phyloP scores from a whole-genome alignment of 192 early-diverging fungal species.

The Hyaloraphidium curvatum region DNA sequence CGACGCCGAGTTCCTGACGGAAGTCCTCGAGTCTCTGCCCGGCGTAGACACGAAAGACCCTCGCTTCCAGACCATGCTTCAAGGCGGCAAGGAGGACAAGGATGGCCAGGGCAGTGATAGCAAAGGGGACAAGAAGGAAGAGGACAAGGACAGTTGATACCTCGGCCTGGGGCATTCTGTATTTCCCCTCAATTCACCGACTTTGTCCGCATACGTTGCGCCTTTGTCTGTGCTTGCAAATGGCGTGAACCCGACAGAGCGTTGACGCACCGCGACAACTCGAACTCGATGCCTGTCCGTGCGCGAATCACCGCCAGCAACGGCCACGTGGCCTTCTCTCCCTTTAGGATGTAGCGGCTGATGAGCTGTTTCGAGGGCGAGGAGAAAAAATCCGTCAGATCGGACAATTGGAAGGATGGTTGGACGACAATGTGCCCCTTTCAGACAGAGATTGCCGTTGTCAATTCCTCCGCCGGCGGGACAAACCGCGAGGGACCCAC shows the following conservation, averaged over 20 bases:
- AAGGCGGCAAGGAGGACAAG: conserved; percentile 22
- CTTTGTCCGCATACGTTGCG: too few relatives aligned
- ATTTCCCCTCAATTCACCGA: too few relatives aligned
- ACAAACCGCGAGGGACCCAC: too few relatives aligned
- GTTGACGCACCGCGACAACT: too few relatives aligned
- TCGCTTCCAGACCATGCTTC: conserved; percentile 44
- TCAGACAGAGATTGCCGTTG: conserved; percentile 12
- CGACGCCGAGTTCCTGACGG: conserved; percentile 41
- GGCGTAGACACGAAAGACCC: conserved; percentile 78
- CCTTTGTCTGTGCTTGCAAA: too few relatives aligned
- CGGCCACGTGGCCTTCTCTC: conserved; percentile 65
- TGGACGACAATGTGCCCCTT: conserved; percentile 25
- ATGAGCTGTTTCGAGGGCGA: too few relatives aligned
- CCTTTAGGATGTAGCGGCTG: conserved; percentile 60
- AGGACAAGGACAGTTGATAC: too few relatives aligned
- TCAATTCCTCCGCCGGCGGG: conserved; percentile 10
- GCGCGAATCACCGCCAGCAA: conserved; percentile 41
- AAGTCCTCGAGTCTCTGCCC: conserved; percentile 60
- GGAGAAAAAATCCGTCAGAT: conserved; percentile 39
- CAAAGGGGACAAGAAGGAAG: background rate
- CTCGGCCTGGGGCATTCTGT: too few relatives aligned
- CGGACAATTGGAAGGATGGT: conserved; percentile 42
- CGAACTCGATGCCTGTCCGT: conserved; percentile 49
- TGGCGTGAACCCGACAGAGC: too few relatives aligned
- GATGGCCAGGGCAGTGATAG: conserved; percentile 16